phyloP scores from a whole-genome alignment of 2,329 filamentous ascomycete species.

The Tolypocladium endophyticum region DNA sequence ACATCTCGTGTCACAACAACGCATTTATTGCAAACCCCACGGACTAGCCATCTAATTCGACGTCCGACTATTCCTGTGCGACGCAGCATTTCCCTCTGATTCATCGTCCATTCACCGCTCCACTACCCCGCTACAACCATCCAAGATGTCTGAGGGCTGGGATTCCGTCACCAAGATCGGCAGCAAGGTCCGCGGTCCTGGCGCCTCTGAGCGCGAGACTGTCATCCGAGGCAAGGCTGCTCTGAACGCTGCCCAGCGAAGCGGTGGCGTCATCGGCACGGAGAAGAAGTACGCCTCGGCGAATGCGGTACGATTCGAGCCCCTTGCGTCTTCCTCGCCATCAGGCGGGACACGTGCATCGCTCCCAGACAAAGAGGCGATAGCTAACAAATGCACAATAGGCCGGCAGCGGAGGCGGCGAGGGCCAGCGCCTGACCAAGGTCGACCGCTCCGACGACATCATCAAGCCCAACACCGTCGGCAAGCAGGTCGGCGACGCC shows the following conservation, averaged over 20 bases:
- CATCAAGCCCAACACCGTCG: conserved; percentile 90
- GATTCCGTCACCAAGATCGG: conserved; percentile 87
- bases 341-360: background rate
- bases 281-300: conserved; percentile 82
- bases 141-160: conserved; percentile 47
- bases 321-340: background rate
- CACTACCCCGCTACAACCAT: background rate
- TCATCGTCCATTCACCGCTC: background rate
- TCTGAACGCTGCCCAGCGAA: conserved; percentile 81
- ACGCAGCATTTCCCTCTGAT: background rate
- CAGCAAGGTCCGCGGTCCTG: conserved; percentile 64
- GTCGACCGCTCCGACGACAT: conserved; percentile 97
- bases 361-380: background rate
- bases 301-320: conserved; percentile 43
- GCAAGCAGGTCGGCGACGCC: conserved; percentile 67
- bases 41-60: background rate
- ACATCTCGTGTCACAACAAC: background rate
- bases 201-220: conserved; percentile 62
- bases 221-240: conserved; percentile 75
- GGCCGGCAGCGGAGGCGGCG: conserved; percentile 33
- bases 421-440: conserved; percentile 95
- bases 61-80: background rate
- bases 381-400: conserved; percentile 10
- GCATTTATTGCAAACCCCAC: background rate
- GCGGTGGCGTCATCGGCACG: conserved; percentile 64